Base-by-base conservation (phyloP, 2,329 filamentous ascomycete genomes). In the Fusarium agapanthi region DNA sequence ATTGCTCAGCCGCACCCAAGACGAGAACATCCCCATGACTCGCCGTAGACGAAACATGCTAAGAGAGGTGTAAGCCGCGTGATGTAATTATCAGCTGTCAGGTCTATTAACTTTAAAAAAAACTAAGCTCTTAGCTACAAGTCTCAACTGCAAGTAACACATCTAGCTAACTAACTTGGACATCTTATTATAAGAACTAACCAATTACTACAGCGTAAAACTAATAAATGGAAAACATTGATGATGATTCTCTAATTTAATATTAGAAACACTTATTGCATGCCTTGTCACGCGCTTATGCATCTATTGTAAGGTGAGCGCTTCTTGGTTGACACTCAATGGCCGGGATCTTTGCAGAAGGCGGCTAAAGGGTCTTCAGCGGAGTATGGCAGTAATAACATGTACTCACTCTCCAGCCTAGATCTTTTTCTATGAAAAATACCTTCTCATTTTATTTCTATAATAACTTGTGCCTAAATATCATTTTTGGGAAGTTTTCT, bases 361-460 rank as follows among this genome's bases (percentile, higher is more conserved):
- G n/a, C 40, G n/a, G 40, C 40, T 18, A 24, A 43, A 43, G 2
- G n/a, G 40, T 41, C 9, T 24, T 7, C 22, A 10, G 10, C 22
- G 22, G 38, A 30, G 30, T n/a, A 5, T 15, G 9, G n/a, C 40
- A 41, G 40, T 41, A 41, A 41, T 6, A 16, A 41, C n/a, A n/a
- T 28, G 7, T 24, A 16, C 40, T 24, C 7, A 24, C 24, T 2
- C 6, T 22, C 38, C n/a, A 1, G 9, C 14, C 13, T 8, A 3
- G 1, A 24, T 24, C n/a, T 16, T 10, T 1, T 41, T 24, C n/a
- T 24, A 7, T 24, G 3, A 18, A 6, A 18, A 43, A 43, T 15
- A 13, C 0, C n/a, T 24, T 43, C 1, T 18, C 1, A 0, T 24
- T 18, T 43, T 8, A 18, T 43, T 5, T 24, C 10, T 7, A 2